A percentile compares a stretch with the other conserved stretches of the same genome.
Evolutionary conservation across 345 rosid species (phyloP).

Genomic region (Lepidium didymum): DNA sequence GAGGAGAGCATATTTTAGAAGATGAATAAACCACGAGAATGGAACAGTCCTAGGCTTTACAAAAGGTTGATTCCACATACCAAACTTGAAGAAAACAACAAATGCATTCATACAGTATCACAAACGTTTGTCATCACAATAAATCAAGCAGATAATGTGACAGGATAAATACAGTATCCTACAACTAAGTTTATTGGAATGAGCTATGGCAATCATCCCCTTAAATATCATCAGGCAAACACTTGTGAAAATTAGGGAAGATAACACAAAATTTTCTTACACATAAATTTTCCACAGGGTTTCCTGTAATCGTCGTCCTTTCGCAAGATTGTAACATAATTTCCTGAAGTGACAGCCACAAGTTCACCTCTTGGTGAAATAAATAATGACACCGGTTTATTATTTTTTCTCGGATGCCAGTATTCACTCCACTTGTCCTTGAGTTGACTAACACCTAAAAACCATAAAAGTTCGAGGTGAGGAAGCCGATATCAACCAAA

Average conservation of each 20-base stretch:
- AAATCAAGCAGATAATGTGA: neutral
- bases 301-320: conserved; percentile 66
- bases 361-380: conserved; percentile 69
- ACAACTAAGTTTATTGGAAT: neutral
- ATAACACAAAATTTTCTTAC: conserved; percentile 35
- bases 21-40: neutral
- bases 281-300: conserved; percentile 54
- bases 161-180: neutral
- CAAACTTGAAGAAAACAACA: neutral
- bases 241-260: conserved; percentile 7
- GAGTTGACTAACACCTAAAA: conserved; percentile 53
- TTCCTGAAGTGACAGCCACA: conserved; percentile 73
- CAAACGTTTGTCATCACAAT: neutral
- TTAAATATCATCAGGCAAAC: neutral
- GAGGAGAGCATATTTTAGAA: neutral
- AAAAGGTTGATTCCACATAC: neutral
- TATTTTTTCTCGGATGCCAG: conserved; percentile 35
- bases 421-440: conserved; percentile 59
- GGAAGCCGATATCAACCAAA: neutral
- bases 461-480: conserved; percentile 6
- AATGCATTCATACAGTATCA: neutral
- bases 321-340: conserved; percentile 59
- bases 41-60: neutral
- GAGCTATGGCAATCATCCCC: neutral
- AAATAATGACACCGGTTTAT: conserved; percentile 46